phyloP scores from a whole-genome alignment of 2,329 filamentous ascomycete species.

The Colletotrichum tanaceti region DNA sequence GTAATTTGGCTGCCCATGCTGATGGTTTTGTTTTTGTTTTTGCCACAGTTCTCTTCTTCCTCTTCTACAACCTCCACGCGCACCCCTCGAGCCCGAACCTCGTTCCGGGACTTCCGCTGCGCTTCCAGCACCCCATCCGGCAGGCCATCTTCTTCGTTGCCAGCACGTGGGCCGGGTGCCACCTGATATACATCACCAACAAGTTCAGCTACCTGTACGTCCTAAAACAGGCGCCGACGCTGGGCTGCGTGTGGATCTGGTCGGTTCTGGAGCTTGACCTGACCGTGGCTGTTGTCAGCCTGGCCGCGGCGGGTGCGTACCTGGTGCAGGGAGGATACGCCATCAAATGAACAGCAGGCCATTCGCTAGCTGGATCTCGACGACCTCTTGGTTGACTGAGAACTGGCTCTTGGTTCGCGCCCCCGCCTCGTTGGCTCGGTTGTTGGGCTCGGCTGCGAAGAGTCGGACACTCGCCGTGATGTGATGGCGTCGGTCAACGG shows the following conservation, averaged over 20 bases:
- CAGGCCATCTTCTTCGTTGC: constrained; percentile 72
- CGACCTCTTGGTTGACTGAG: constrained; percentile 7
- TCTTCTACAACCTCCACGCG: constrained; percentile 69
- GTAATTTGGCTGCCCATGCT: neutral
- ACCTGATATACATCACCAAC: constrained; percentile 86
- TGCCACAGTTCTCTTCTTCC: constrained; percentile 62
- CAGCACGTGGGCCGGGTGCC: constrained; percentile 75
- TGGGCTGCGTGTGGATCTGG: constrained; percentile 95
- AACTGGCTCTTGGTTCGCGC: constrained; percentile 17
- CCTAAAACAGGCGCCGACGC: constrained; percentile 90
- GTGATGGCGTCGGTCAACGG: constrained; percentile 30
- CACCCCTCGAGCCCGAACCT: constrained; percentile 61
- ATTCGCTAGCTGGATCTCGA: constrained; percentile 31
- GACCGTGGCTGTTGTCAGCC: constrained; percentile 68
- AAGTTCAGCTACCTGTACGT: constrained; percentile 83
- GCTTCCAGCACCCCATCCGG: constrained; percentile 60
- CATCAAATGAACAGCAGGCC: constrained; percentile 48
- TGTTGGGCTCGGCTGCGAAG: constrained; percentile 29
- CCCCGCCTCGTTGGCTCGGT: constrained; percentile 27
- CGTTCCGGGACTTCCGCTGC: constrained; percentile 61
- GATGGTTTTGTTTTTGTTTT: neutral
- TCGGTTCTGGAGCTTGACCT: constrained; percentile 87
- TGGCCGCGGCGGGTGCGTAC: constrained; percentile 59
- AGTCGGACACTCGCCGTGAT: constrained; percentile 23
- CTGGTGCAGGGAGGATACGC: constrained; percentile 63